phyloP scores from a whole-genome alignment of 352 stramenopile genomes.

The Aphanomyces invadans region DNA sequence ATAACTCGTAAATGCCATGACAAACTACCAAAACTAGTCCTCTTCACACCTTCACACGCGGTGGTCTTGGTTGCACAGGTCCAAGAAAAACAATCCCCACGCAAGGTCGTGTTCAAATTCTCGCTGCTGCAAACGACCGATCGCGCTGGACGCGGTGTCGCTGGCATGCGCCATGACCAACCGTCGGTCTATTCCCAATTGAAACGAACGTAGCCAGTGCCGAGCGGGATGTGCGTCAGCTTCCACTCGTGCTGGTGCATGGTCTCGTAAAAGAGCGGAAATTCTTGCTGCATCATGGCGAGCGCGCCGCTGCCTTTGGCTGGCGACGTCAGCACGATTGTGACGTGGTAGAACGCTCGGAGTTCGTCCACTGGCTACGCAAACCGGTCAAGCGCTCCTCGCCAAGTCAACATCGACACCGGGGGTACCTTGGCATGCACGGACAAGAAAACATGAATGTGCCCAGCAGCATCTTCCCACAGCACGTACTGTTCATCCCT shows the following conservation, averaged over 20 bases:
- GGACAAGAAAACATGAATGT: not conserved
- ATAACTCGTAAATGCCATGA: not conserved
- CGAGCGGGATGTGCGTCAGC: slow-evolving; percentile 6
- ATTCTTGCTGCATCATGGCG: slow-evolving; percentile 1
- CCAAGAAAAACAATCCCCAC: no score
- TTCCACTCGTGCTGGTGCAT: slow-evolving; percentile 11
- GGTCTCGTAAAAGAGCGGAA: slow-evolving; percentile 11
- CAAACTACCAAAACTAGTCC: no score
- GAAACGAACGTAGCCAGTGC: not conserved
- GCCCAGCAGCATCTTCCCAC: not conserved
- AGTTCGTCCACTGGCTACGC: slow-evolving; percentile 48
- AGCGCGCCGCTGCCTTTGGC: not conserved
- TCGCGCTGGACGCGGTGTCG: no score
- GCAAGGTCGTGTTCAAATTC: no score
- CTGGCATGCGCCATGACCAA: no score
- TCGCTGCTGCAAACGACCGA: no score
- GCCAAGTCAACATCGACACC: slow-evolving; percentile 37
- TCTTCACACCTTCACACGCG: no score
- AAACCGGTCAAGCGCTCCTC: slow-evolving; percentile 9
- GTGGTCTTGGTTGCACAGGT: no score
- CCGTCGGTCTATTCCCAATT: not conserved
- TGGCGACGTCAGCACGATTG: slow-evolving; percentile 34
- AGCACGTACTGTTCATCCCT: slow-evolving; percentile 49
- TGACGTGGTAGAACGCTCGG: slow-evolving; percentile 62
- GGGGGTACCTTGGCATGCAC: not conserved